phyloP scores from a whole-genome alignment of 2,329 filamentous ascomycete species.

The Apiospora saccharicola region DNA sequence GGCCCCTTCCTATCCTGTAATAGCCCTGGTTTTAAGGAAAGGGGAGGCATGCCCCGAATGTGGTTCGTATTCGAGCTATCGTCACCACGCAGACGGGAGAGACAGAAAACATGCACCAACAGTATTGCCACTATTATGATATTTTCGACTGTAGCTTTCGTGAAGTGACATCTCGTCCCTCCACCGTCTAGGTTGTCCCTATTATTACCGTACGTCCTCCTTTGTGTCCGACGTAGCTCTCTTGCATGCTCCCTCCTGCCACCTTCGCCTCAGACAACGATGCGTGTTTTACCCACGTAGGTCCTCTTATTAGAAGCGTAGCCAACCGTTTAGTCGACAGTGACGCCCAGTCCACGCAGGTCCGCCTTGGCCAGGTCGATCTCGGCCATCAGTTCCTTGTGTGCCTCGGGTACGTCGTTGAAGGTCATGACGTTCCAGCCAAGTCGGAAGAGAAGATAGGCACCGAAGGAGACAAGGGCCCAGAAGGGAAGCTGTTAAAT shows the following conservation, averaged over 20 bases:
- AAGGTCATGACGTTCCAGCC: conserved; percentile 95
- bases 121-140: conserved; percentile 11
- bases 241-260: not conserved
- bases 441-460: conserved; percentile 89
- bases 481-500: conserved; percentile 85
- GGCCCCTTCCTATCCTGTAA: too few relatives aligned
- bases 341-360: conserved; percentile 76
- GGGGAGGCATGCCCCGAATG: not conserved
- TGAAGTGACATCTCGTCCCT: conserved; percentile 5
- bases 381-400: conserved; percentile 87
- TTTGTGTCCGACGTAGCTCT: not conserved
- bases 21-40: not conserved
- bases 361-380: conserved; percentile 80
- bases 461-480: conserved; percentile 88
- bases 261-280: not conserved
- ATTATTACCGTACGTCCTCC: not conserved
- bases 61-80: not conserved
- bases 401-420: conserved; percentile 91
- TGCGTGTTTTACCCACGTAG: not conserved
- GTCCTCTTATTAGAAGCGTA: not conserved
- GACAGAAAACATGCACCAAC: not conserved
- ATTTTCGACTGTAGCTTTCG: conserved; percentile 19
- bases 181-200: not conserved
- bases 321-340: conserved; percentile 67
- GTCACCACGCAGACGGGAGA: not conserved